Percentiles rank a stretch among this genome's conserved stretches.
Conservation (phyloP, 1,284 basidiomycete genomes). For the Fistulina hepatica region DNA sequence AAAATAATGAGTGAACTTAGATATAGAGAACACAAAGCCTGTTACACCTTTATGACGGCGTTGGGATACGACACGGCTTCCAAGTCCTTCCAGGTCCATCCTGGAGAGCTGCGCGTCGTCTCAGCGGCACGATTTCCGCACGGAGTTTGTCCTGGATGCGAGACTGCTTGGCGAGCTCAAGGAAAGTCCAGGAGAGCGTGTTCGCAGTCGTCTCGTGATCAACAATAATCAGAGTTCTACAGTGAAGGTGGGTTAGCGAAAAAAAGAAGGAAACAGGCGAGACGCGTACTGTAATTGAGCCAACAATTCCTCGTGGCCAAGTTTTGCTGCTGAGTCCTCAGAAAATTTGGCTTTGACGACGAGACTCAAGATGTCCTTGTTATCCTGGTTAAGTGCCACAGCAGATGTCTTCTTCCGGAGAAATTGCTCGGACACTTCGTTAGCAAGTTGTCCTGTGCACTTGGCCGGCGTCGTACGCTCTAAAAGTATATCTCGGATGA, state of each 20-base stretch:
- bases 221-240: conserved; percentile 31
- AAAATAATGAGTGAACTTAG: not conserved
- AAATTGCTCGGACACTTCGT: conserved; percentile 13
- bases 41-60: conserved; percentile 33
- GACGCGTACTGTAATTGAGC: conserved; percentile 42
- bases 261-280: conserved; percentile 2
- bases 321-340: conserved; percentile 29
- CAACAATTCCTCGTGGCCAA: conserved; percentile 41
- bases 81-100: conserved; percentile 25
- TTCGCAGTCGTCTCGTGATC: conserved; percentile 34
- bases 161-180: conserved; percentile 29
- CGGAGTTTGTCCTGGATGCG: conserved; percentile 29
- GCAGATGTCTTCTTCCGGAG: conserved; percentile 15
- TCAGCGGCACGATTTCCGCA: conserved; percentile 26
- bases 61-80: conserved; percentile 34
- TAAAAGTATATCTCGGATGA: conserved; percentile 12
- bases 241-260: not conserved
- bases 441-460: conserved; percentile 13
- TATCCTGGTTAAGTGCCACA: conserved; percentile 14
- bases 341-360: conserved; percentile 42
- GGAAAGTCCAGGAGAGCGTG: conserved; percentile 31
- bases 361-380: conserved; percentile 17
- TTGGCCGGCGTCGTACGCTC: conserved; percentile 10
- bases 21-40: not conserved
- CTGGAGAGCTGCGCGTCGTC: conserved; percentile 28